Evolutionary conservation across 305 asterid genomes (phyloP), one percentile per base, ranked within the genome.

Genomic region (Solanum hybrid): DNA sequence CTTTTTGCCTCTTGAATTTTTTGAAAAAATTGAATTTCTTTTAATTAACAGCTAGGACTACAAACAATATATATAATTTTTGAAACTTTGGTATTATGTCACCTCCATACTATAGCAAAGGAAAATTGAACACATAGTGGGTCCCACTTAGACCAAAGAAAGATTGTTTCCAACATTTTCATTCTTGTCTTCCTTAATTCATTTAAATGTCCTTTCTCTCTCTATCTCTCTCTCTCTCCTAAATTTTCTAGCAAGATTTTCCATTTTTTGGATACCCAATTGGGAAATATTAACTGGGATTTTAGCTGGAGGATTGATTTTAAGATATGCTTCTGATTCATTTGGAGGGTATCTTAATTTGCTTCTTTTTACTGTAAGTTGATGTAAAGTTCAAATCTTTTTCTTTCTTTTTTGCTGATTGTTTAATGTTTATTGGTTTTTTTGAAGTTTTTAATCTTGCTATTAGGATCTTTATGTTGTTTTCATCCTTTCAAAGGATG

Each of bases 331-430:
- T 32, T 9, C 26, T 17, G 41, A 33, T 78, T 78, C 37, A 41
- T 41, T 83, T 83, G 87, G 87, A 41, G 70, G 70, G 68, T 27
- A 81, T 27, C 68, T 41, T 31, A 8, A 45, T 83, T 41, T 83
- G 87, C 38, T 83, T 83, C 87, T 83, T 83, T 45, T 45, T 41
- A 83, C 38, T 45, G 73, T 83, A 83, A 83, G 87, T 83, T 65
- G 7, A 29, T 82, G 36, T 15, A 26, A 82, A 82, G 15, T 45
- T 39, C 27, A 45, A 83, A 39, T 38, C 36, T 81, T 81, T 79
- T 37, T 80, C 36, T 81, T 41, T 41, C 37, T 82, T n/a, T 82
- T 82, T 82, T 81, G 70, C 24, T 82, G 87, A 82, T 41, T 82
- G 37, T 39, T 41, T 80, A 82, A 3, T 41, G 24, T 82, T 26